Evolutionary conservation across 1,139 yeast species (phyloP).

Genomic region (Suhomyces wounanorum): DNA sequence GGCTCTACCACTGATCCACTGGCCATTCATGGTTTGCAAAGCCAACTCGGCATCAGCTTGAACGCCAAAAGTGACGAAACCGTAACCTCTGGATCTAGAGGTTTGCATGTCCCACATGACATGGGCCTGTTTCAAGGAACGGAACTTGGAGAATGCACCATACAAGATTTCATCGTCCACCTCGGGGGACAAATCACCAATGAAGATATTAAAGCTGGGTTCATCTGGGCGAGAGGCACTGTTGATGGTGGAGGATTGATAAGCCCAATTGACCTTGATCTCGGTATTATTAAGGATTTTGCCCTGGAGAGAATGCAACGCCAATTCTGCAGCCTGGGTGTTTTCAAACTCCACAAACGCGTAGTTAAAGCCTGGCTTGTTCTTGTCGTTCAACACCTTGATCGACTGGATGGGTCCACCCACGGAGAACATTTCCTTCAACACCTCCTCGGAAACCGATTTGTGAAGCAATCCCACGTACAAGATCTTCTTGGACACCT

Average conservation of each 20-base stretch:
- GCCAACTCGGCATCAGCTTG: conserved; percentile 76
- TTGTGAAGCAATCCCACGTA: conserved; percentile 78
- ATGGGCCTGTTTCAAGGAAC: conserved; percentile 76
- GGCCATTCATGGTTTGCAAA: conserved; percentile 74
- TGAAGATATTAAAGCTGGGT: conserved; percentile 68
- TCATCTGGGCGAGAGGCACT: conserved; percentile 58
- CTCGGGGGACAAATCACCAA: conserved; percentile 84
- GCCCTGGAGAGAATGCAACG: conserved; percentile 64
- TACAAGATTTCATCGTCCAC: conserved; percentile 75
- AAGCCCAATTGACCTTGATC: conserved; percentile 80
- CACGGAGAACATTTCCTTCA: conserved; percentile 62
- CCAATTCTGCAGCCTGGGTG: conserved; percentile 60
- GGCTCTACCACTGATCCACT: conserved; percentile 68
- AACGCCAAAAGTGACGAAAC: conserved; percentile 78
- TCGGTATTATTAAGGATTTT: conserved; percentile 51
- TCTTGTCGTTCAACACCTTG: conserved; percentile 75
- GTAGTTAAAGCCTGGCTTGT: conserved; percentile 71
- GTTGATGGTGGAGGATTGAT: conserved; percentile 55
- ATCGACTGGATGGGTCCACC: conserved; percentile 63
- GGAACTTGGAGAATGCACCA: conserved; percentile 59
- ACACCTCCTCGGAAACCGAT: conserved; percentile 60
- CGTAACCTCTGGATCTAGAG: conserved; percentile 88
- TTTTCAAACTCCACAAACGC: conserved; percentile 79
- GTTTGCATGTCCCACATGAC: conserved; percentile 99
- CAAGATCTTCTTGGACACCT: conserved; percentile 67